Conservation (phyloP, 108 stramenopile genomes). For the Tribonema minus region DNA sequence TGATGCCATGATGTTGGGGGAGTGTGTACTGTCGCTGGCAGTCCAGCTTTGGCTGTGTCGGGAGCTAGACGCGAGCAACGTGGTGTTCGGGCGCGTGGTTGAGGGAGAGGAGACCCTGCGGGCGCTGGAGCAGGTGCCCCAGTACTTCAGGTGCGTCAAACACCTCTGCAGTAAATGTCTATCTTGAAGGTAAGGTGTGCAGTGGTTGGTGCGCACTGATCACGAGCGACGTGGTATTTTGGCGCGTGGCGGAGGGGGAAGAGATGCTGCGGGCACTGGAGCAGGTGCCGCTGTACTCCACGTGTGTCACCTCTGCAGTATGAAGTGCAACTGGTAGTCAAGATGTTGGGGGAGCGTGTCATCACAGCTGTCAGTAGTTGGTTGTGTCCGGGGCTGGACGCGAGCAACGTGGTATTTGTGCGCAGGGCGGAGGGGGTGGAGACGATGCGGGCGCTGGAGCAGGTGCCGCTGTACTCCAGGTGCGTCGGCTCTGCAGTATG, state of each 20-base stretch:
- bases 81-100: constrained; percentile 2
- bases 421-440: constrained; percentile 12
- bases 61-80: constrained; percentile 1
- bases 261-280: too few species aligned
- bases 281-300: too few species aligned
- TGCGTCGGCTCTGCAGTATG: too few species aligned
- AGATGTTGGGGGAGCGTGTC: too few species aligned
- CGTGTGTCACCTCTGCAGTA: too few species aligned
- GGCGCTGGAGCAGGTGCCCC: constrained; percentile 15
- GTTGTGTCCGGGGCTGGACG: not conserved
- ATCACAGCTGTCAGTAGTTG: not conserved
- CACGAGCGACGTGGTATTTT: constrained; percentile 6
- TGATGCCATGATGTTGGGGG: too few species aligned
- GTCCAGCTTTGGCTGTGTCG: not conserved
- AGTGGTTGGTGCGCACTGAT: too few species aligned
- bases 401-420: constrained; percentile 5
- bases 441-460: constrained; percentile 4
- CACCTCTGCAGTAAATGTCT: too few species aligned
- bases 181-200: too few species aligned
- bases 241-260: not conserved
- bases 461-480: constrained; percentile 24
- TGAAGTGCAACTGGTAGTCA: too few species aligned
- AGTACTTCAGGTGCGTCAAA: too few species aligned
- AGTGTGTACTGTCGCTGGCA: constrained; percentile 1
- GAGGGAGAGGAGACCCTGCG: constrained; percentile 23